Base-by-base conservation (phyloP, 2,329 filamentous ascomycete genomes). In the Rhynchosporium secalis region DNA sequence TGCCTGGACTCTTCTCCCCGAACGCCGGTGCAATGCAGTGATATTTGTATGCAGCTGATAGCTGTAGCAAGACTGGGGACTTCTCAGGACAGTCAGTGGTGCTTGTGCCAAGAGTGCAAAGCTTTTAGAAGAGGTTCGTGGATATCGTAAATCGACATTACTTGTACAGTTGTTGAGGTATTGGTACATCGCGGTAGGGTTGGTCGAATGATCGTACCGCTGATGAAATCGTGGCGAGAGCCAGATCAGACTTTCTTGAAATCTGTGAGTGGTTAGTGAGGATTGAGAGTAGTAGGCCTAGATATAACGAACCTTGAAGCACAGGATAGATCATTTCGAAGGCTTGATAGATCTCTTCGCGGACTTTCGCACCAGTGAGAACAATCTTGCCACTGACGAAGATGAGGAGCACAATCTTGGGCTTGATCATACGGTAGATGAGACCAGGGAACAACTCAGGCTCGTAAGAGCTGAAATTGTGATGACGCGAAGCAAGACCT, bases 361-460 rank as follows among this genome's bases (percentile, higher is more conserved):
- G 90, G 68, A 98, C 93, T 77, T 99, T 98, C 70, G 95, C 95
- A 74, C 95, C 95, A 47, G 95, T 98, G 75, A 98, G 84, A 73
- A 98, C 95, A 66, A 98, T 98, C 85, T 98, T 98, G 74, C 94
- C 95, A 73, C 90, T 95, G 73, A 98, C 94, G 81, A 98, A 98
- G 78, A 99, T 97, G 75, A 98, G 82, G 31, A 98, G 87, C 59
- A 98, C 94, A 70, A 98, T 96, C 87, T 98, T 98, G 26, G 95
- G 95, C 83, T 98, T 98, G 83, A 98, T 97, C 95, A 99, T 99
- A 77, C 95, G 92, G 80, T 99, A 99, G 80, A 99, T 99, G 58
- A 99, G 88, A 86, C 95, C 95, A 74, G 95, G 95, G 85, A 98
- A 99, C 76, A 99, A 78, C 76, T 99, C 95, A 70, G 95, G 95